Base-by-base conservation (phyloP, 2,329 filamentous ascomycete genomes). In the Stachybotrys chlorohalonatus region DNA sequence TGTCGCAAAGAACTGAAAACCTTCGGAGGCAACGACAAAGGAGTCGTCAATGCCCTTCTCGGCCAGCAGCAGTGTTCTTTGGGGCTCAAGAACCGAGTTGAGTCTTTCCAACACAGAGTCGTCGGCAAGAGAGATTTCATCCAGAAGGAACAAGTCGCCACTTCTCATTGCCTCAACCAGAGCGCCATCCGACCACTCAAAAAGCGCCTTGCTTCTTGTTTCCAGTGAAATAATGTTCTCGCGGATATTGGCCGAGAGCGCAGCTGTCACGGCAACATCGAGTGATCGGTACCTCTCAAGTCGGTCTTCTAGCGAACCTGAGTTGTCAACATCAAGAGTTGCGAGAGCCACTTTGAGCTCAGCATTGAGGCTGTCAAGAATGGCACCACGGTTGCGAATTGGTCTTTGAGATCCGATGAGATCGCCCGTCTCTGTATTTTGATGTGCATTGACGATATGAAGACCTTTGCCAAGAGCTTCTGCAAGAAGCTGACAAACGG, bases 341-440 rank as follows among this genome's bases (percentile, higher is more conserved):
- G 65, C 60, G 11, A 86, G 67, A 11, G 76, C 72, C 15, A 71
- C 60, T 11, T 69, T 60, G 31, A 96, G 70, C 62, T 88, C 84
- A n/a, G 77, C 68, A 36, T 77, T 74, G 32, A 97, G 73, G 1
- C 81, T 70, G 31, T 87, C 82, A 42, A 89, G 74, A 39, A 95
- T 83, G 1, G 83, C 83, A 13, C 85, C 83, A 47, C 92, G 83
- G 67, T 97, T 97, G 59, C 95, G 82, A 24, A 97, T 83, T 4
- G 94, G 94, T 56, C 94, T 78, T 69, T 99, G 94, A 3, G 94
- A 94, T 59, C 94, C 94, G 60, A 99, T 97, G 11, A 99, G 78
- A 69, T 99, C 94, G 15, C 94, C 93, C 0, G 95, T 97, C 69
- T 99, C 95, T 0, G 94, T 92, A 60, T 99, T 99, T 62, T 97